Base-by-base conservation (phyloP, 1,284 basidiomycete species). In the Malassezia slooffiae region DNA sequence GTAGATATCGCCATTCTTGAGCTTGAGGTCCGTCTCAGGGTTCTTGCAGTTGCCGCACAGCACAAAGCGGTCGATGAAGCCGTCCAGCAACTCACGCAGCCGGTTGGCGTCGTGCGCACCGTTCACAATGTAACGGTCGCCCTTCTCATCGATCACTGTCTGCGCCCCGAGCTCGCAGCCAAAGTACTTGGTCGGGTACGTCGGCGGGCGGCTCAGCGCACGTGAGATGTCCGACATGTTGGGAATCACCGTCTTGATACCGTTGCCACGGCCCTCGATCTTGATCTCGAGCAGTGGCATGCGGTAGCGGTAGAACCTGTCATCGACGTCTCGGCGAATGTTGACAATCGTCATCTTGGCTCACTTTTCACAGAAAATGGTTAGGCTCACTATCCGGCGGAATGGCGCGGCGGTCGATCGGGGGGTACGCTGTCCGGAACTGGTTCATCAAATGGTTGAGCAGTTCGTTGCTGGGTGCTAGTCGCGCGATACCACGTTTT, bases 201-300 rank as follows among this genome's bases (percentile, higher is more conserved):
- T 80, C 23, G 93, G 85, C 53, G 93, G 91, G 54, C 93, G 83
- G 70, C 83, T 87, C 62, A 99, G 79, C 30, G 93, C 88, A 47
- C 88, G 83, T 38, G 91, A 87, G 58, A 99, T 85, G 73, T 97
- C 93, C 54, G 87, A 81, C 89, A 99, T 96, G 75, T 99, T 99
- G 45, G 67, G 62, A 20, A 67, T 53, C 43, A 70, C 59, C 30
- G 93, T 99, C 76, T 99, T 99, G 75, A 99, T 97, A 57, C 93
- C 93, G 71, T 99, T 99, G 45, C 93, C 93, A 73, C 89, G 89
- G 63, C 93, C 93, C 74, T 99, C 93, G 41, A 97, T 90, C 76
- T 97, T 97, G 59, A 85, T 95, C 60, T 80, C 78, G 50, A 97
- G 79, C 51, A 90, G 73, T 39, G 93, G 93, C 93, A 99, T 99